Evolutionary conservation across 345 rosid species (phyloP).

Genomic region (Brassica napus): DNA sequence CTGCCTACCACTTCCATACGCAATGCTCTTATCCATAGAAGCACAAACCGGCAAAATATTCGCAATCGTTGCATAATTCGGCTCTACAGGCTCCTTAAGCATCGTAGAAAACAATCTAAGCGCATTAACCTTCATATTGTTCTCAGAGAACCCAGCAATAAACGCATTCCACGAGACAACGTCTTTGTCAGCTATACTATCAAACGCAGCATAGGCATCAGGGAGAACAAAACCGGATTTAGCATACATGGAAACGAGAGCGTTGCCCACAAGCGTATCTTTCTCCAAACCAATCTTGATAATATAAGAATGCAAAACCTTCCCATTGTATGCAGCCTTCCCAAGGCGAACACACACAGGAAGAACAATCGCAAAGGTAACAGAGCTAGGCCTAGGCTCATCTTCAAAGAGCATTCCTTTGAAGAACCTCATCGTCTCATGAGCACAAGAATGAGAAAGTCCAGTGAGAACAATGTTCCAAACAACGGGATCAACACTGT

Average conservation of each 20-base stretch:
- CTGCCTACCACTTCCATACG: conserved; percentile 56
- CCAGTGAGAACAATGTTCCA: conserved; percentile 85
- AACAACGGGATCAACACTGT: conserved; percentile 56
- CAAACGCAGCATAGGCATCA: conserved; percentile 62
- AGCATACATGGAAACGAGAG: conserved; percentile 76
- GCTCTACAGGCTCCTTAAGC: conserved; percentile 51
- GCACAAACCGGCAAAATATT: conserved; percentile 65
- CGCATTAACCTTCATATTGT: conserved; percentile 51
- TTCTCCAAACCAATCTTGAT: conserved; percentile 62
- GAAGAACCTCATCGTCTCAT: conserved; percentile 55
- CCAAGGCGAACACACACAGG: conserved; percentile 69
- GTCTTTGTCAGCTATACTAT: conserved; percentile 60
- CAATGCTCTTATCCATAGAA: conserved; percentile 46
- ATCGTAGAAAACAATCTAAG: conserved; percentile 61
- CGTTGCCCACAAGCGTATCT: conserved; percentile 72
- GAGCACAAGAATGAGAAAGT: conserved; percentile 48
- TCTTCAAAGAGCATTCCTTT: conserved; percentile 45
- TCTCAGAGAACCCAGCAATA: conserved; percentile 84
- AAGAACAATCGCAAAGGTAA: conserved; percentile 66
- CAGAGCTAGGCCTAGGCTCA: conserved; percentile 56
- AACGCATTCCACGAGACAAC: conserved; percentile 90
- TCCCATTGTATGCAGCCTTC: conserved; percentile 48
- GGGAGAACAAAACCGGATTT: conserved; percentile 54
- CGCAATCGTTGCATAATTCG: conserved; percentile 61
- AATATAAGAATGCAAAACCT: conserved; percentile 51